These are phyloP conservation scores for Phytophthora vignae DNA, from an alignment of 352 stramenopile genomes.

Conservation along the genomic window DNA sequence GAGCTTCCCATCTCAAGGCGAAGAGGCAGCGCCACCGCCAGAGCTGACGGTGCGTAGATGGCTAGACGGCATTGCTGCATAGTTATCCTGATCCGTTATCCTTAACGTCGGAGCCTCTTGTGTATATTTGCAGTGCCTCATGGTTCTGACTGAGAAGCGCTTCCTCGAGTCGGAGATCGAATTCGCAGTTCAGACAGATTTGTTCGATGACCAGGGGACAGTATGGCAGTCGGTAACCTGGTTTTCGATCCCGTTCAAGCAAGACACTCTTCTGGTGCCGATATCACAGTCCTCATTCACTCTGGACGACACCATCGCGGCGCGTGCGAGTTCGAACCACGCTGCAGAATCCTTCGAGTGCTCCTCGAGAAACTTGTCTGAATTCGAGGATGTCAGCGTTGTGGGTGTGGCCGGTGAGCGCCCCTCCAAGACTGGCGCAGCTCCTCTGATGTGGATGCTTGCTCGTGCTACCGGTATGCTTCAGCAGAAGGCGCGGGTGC, in stretches of 20 bases:
- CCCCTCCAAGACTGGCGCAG: constrained; percentile 26
- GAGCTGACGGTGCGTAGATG: constrained; percentile 53
- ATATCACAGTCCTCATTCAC: constrained; percentile 49
- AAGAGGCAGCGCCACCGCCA: constrained; percentile 20
- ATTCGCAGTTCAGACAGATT: constrained; percentile 78
- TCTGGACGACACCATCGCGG: constrained; percentile 47
- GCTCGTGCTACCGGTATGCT: constrained; percentile 50
- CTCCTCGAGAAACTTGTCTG: constrained; percentile 53
- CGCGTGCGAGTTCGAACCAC: constrained; percentile 23
- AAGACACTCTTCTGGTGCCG: constrained; percentile 63
- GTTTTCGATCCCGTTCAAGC: constrained; percentile 70
- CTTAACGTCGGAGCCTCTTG: too few relatives aligned
- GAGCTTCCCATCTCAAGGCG: constrained; percentile 60
- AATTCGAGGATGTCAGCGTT: constrained; percentile 68
- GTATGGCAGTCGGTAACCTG: constrained; percentile 81
- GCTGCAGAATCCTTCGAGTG: constrained; percentile 46
- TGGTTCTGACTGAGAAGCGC: constrained; percentile 80
- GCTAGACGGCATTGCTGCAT: not conserved
- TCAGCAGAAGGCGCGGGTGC: constrained; percentile 58
- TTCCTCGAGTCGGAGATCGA: constrained; percentile 77
- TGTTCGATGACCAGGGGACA: constrained; percentile 75
- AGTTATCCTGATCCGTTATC: too few relatives aligned
- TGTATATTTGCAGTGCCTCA: constrained; percentile 58
- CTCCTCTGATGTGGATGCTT: constrained; percentile 70
- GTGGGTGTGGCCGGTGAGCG: constrained; percentile 44